These are phyloP conservation scores for Lepidium africanum DNA, from an alignment of 345 rosid genomes.

Conservation along the genomic window DNA sequence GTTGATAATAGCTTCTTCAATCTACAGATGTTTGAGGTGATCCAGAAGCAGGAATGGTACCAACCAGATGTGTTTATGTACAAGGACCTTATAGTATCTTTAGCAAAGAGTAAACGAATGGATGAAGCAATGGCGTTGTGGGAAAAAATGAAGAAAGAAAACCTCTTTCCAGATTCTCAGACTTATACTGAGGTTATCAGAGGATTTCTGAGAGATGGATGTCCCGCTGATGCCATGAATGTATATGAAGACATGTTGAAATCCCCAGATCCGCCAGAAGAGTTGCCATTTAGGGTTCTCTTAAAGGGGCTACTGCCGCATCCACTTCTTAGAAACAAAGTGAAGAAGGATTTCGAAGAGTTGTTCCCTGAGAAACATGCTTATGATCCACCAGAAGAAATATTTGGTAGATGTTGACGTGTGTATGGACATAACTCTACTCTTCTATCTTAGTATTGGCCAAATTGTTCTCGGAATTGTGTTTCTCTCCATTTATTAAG, in stretches of 20 bases:
- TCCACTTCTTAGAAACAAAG: conserved; percentile 82
- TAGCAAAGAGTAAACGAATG: conserved; percentile 63
- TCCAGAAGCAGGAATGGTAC: conserved; percentile 82
- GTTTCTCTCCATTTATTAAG: neutral
- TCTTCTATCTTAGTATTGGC: neutral
- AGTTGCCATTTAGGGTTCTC: conserved; percentile 81
- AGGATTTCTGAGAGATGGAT: conserved; percentile 75
- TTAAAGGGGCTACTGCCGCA: conserved; percentile 85
- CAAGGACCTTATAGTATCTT: conserved; percentile 73
- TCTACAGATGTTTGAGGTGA: conserved; percentile 61
- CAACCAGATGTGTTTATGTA: conserved; percentile 68
- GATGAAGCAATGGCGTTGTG: conserved; percentile 71
- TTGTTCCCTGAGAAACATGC: conserved; percentile 81
- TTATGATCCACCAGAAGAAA: conserved; percentile 91
- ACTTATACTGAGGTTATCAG: conserved; percentile 79
- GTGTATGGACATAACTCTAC: neutral
- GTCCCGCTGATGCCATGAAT: conserved; percentile 91
- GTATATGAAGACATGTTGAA: conserved; percentile 88
- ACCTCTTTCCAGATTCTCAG: conserved; percentile 80
- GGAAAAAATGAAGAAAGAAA: conserved; percentile 71
- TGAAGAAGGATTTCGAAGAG: conserved; percentile 90
- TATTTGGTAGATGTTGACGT: conserved; percentile 63
- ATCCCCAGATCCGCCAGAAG: conserved; percentile 88
- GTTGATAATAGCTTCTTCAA: conserved; percentile 5
- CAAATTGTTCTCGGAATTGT: neutral